These are phyloP conservation scores for Fraxinus baroniana DNA, from an alignment of 305 asterid species.

Conservation along the genomic window DNA sequence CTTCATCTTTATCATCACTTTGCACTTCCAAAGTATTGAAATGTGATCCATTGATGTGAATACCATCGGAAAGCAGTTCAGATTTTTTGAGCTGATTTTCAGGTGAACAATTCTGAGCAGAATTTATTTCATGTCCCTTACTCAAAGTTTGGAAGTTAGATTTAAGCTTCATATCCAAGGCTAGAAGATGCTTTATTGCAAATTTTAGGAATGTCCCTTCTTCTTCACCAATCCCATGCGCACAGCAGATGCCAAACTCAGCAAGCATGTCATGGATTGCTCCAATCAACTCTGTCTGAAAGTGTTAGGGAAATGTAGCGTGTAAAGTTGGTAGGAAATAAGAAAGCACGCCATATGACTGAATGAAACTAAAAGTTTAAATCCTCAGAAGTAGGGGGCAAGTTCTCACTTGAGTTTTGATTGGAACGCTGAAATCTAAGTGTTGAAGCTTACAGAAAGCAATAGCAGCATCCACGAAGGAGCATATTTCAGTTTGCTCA, in stretches of 20 bases:
- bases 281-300: conserved; percentile 81
- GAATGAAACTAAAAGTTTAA: conserved; percentile 20
- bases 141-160: conserved; percentile 41
- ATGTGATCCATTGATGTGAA: conserved; percentile 29
- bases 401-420: conserved; percentile 81
- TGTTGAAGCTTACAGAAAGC: conserved; percentile 88
- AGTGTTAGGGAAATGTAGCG: conserved; percentile 27
- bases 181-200: conserved; percentile 90
- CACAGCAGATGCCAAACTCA: conserved; percentile 97
- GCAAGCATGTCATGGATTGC: conserved; percentile 97
- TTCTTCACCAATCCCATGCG: conserved; percentile 73
- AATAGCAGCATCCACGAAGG: conserved; percentile 84
- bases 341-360: conserved; percentile 2
- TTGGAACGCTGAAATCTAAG: conserved; percentile 54
- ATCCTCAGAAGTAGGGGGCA: conserved; percentile 26
- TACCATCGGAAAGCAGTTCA: conserved; percentile 39
- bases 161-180: conserved; percentile 92
- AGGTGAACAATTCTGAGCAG: conserved; percentile 38
- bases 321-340: conserved; percentile 9
- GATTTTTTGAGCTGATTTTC: conserved; percentile 42
- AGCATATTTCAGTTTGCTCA: conserved; percentile 62
- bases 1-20: conserved; percentile 38
- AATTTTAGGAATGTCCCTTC: conserved; percentile 89
- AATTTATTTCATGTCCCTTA: conserved; percentile 48
- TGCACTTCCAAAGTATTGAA: conserved; percentile 39